A percentile compares a stretch with the other conserved stretches of the same genome.
Evolutionary conservation across 352 stramenopile genomes (phyloP).

Genomic region (Pythium guiyangense): DNA sequence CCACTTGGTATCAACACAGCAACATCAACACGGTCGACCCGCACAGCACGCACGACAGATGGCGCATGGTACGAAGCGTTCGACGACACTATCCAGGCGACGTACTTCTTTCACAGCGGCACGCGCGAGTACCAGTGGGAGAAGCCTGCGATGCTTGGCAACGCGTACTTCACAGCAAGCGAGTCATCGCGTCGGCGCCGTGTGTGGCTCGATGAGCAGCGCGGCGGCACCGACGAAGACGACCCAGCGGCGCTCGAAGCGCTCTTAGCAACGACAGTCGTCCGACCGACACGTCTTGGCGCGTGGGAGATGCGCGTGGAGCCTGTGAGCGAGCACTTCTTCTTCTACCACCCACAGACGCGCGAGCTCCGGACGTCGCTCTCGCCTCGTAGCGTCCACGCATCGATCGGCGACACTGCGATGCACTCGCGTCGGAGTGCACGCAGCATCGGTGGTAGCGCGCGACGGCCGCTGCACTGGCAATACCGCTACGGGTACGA

Average conservation of each 20-base stretch:
- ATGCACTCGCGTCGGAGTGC: constrained; percentile 20
- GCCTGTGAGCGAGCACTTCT: constrained; percentile 48
- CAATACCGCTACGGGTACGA: constrained; percentile 77
- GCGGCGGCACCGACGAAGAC: constrained; percentile 1
- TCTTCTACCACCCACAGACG: constrained; percentile 61
- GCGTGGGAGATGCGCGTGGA: constrained; percentile 71
- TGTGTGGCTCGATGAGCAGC: constrained; percentile 47
- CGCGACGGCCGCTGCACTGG: constrained; percentile 48
- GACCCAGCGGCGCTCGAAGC: constrained; percentile 19
- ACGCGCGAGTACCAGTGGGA: constrained; percentile 82
- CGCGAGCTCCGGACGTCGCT: constrained; percentile 46
- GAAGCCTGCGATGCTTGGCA: constrained; percentile 25
- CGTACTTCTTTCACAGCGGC: constrained; percentile 74
- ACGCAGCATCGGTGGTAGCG: constrained; percentile 15
- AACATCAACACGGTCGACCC: no score
- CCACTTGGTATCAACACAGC: no score
- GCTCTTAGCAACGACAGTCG: constrained; percentile 27
- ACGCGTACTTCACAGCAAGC: constrained; percentile 34
- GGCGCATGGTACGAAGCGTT: constrained; percentile 68
- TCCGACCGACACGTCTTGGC: constrained; percentile 25
- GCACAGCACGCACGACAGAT: background rate
- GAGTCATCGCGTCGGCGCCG: constrained; percentile 33
- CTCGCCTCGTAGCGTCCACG: constrained; percentile 50
- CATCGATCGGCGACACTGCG: constrained; percentile 16
- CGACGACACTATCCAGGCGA: constrained; percentile 55